Base-by-base conservation (phyloP, 495 filamentous ascomycete species). In the Tuber microsphaerosporum region DNA sequence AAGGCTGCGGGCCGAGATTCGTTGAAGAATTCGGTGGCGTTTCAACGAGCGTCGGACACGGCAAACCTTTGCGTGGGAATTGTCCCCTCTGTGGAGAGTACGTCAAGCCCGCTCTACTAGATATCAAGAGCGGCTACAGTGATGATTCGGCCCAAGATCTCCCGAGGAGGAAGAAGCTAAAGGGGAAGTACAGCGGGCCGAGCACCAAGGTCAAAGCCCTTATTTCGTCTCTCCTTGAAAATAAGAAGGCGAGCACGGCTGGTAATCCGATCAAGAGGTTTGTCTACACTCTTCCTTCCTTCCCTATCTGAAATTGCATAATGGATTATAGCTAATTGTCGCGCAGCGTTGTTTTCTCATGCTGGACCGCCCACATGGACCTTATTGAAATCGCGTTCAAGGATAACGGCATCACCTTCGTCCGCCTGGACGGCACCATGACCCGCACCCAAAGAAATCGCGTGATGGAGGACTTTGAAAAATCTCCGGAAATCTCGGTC, bases 311-410 rank as follows among this genome's bases (percentile, higher is more conserved):
- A 85, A 92, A 74, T 87, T 37, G 34, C 34, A 37, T 37, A 37
- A 37, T 37, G 34, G 34, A 37, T 37, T 86, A 0, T 93, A 94
- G 0, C 90, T 92, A 84, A 97, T 96, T 82, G 92, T 31, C 26
- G 3, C n/a, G 16, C 10, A 65, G 91, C 68, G 94, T 99, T 20
- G 89, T 99, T 31, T 97, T 98, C 83, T 97, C 94, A 2, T 89
- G 89, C 43, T 99, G 95, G 94, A 97, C 94, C 0, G 90, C 92
- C 2, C 93, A 97, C 82, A 89, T 99, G 45, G 94, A 99, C 82
- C 88, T 99, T 20, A 96, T 99, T 78, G 89, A 97, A 81, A 89
- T 93, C 71, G 94, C 95, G 2, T 86, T 99, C 20, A 86, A 90
- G 70, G 87, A 89, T 69, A 87, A 88, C 46, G 86, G 86, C 12